These are phyloP conservation scores for Diaporthe aspalathi DNA, from an alignment of 2,329 filamentous ascomycete genomes.

Conservation along the genomic window DNA sequence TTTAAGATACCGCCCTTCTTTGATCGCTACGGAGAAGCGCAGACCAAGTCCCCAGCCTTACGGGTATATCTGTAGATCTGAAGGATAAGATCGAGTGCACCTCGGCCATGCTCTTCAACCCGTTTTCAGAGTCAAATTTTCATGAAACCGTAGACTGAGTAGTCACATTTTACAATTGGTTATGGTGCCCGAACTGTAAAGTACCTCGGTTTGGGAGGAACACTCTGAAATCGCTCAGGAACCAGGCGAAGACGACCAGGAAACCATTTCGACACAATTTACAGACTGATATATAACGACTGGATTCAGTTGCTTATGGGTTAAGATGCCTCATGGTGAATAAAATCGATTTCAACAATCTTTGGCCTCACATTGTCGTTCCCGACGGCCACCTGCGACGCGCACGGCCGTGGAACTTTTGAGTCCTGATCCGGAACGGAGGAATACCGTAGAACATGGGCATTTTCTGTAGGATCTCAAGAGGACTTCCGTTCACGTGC, in stretches of 20 bases:
- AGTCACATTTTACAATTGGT: neutral
- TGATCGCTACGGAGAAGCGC: neutral
- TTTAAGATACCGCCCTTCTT: neutral
- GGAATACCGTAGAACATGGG: neutral
- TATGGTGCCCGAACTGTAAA: neutral
- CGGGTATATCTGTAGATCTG: neutral
- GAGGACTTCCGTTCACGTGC: fast-evolving
- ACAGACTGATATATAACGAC: neutral
- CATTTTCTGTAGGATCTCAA: neutral
- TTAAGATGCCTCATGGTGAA: neutral
- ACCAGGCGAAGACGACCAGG: neutral
- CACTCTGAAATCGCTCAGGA: neutral
- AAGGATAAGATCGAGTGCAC: neutral
- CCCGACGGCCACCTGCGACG: neutral
- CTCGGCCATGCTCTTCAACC: neutral
- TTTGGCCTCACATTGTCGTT: neutral
- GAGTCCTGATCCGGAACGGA: neutral
- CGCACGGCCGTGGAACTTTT: conserved; percentile 12
- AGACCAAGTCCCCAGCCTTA: neutral
- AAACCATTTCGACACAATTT: neutral
- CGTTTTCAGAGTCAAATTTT: neutral
- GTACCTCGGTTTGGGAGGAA: neutral
- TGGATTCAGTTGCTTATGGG: neutral
- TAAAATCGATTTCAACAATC: neutral
- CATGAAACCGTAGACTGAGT: neutral